Base-by-base conservation (phyloP, 805 yeast genomes). In the Monosporozyma aerobia region DNA sequence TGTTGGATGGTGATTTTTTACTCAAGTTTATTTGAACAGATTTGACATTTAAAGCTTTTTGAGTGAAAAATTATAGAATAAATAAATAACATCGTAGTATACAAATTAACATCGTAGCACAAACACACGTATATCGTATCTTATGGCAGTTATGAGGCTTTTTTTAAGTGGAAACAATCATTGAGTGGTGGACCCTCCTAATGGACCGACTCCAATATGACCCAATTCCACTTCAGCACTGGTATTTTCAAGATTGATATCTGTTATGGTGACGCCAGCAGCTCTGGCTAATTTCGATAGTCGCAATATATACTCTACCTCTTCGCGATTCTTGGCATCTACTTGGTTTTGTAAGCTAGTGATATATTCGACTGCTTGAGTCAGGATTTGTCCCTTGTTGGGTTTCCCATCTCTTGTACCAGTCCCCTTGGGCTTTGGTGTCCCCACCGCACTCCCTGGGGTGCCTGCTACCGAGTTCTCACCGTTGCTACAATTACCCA, bases 351-450 rank as follows among this genome's bases (percentile, higher is more conserved):
- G 95, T 37, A 87, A 67, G 55, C 70, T 70, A 54, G 79, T 81
- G 44, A 87, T 79, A 61, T 85, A 86, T 56, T 84, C 90, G 2
- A 86, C 90, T 0, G 88, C 78, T 61, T 83, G 85, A 8, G 87
- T 78, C 54, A 87, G 70, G 2, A 87, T 85, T 63, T 85, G 92
- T 1, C 95, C 95, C 68, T 87, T 87, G 62, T 85, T 86, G 0
- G 95, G 95, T 58, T 84, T 85, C 2, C 92, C 94, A 60, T 85
- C 92, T 57, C 83, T 85, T 0, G 92, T 85, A 0, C 92, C 92
- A 5, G 80, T 73, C 3, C 80, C 77, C 57, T 74, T 76, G 1
- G 54, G 49, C 45, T 57, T 63, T 8, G 58, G 50, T 8, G 57
- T 51, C 2, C 46, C 39, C 7, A 48, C 23, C 11, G 52, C 37